Conservation (phyloP, 345 rosid species). For the Gossypium mustelinum region DNA sequence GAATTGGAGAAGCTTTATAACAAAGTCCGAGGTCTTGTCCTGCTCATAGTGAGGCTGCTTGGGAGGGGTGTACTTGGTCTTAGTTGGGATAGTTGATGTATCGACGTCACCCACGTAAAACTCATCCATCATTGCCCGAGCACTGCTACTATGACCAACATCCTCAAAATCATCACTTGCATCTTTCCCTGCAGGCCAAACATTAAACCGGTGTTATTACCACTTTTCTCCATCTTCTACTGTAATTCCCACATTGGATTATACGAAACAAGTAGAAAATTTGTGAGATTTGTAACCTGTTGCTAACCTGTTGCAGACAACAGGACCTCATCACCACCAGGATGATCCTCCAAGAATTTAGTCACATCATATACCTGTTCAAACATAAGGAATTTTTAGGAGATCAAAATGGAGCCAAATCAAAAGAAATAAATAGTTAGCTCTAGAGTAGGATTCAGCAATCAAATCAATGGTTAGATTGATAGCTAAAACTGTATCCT, state of each 20-base stretch:
- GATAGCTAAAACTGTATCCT: neutral
- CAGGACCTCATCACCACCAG: constrained; percentile 78
- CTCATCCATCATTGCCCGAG: constrained; percentile 85
- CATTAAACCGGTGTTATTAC: neutral
- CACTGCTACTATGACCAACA: constrained; percentile 82
- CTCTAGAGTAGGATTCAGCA: neutral
- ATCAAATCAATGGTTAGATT: neutral
- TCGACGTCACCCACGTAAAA: constrained; percentile 69
- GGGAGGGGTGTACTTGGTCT: constrained; percentile 50
- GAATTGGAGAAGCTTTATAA: constrained; percentile 79
- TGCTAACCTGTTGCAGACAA: constrained; percentile 60
- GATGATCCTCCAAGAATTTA: constrained; percentile 76
- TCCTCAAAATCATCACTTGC: constrained; percentile 93
- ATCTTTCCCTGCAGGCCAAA: constrained; percentile 64
- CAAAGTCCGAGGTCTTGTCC: constrained; percentile 64
- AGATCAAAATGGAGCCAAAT: neutral
- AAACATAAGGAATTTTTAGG: constrained; percentile 9
- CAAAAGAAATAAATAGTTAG: neutral
- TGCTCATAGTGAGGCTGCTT: constrained; percentile 71
- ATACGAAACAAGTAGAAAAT: neutral
- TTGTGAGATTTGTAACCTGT: constrained; percentile 37
- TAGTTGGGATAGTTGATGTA: constrained; percentile 54
- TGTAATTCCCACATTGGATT: neutral
- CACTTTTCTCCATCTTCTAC: neutral
- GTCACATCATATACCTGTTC: constrained; percentile 68